Evolutionary conservation across 805 yeast species (phyloP), one percentile per base, ranked within the genome.

Genomic region (Yamadazyma laniorum): DNA sequence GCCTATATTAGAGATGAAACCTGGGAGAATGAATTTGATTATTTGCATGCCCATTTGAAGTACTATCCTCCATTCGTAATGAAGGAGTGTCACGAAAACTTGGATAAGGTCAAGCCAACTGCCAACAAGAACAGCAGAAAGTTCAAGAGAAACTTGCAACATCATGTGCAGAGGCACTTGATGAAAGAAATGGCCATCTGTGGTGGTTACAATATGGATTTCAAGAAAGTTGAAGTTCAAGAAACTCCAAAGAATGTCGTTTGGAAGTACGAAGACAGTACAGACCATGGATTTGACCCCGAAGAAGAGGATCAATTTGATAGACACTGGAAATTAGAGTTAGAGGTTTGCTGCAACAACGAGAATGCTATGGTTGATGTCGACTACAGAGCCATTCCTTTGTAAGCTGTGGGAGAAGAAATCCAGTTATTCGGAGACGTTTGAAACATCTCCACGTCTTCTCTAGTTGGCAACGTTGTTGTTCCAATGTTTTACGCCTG

Each of bases 61-160:
- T 84, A 84, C 60, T 70, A 77, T 52, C 93, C 93, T 15, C 91
- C 91, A 35, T 84, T 84, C 55, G 75, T 84, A 33, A 48, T 82
- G 57, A 74, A 75, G 46, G 83, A 79, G 40, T 74, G 80, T 44
- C 85, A 80, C 47, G 77, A 80, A 40, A 79, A 82, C 52, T 77
- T 80, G 42, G 89, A 83, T 37, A 82, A 80, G 55, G 75, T 83
- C 45, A 81, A 82, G 58, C 82, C 83, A 21, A 77, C 84, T 29
- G 79, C 77, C 70, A 83, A 82, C 61, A 79, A 82, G 44, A 78
- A 83, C 56, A 79, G 82, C 40, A 75, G 78, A 51, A 82, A 82
- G 60, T 84, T 82, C 55, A 78, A 77, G 43, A 72, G 91, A 56
- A 82, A 82, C 58, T 70, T 84, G 57, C 82, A 80, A 52, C 91